Evolutionary conservation across 306 rosid genomes (phyloP).

Genomic region (Gastrolobium villosum): DNA sequence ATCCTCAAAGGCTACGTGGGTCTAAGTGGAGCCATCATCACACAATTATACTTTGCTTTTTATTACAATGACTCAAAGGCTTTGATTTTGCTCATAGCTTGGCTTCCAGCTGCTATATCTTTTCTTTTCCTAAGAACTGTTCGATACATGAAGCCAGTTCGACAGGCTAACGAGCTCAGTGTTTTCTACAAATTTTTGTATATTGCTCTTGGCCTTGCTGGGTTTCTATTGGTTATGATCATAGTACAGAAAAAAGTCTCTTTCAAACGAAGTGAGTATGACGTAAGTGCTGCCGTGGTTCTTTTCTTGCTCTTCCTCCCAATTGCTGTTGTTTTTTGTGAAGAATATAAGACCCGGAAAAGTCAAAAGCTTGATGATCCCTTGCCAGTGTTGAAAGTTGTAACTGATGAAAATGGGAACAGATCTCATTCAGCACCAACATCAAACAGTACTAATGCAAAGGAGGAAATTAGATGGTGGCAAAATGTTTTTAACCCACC

Average conservation of each 20-base stretch:
- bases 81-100: constrained; percentile 67
- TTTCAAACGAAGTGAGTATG: constrained; percentile 60
- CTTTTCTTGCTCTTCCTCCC: constrained; percentile 72
- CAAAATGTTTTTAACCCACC: constrained; percentile 60
- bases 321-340: constrained; percentile 56
- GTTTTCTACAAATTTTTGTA: constrained; percentile 74
- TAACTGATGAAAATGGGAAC: background rate
- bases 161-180: constrained; percentile 54
- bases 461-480: constrained; percentile 55
- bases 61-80: constrained; percentile 62
- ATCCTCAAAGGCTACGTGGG: constrained; percentile 76
- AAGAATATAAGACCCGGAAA: constrained; percentile 52
- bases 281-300: constrained; percentile 57
- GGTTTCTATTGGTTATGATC: constrained; percentile 67
- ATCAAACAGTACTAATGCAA: background rate
- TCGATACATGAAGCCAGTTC: constrained; percentile 56
- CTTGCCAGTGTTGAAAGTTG: constrained; percentile 39
- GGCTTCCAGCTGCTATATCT: constrained; percentile 80
- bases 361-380: constrained; percentile 39
- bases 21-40: constrained; percentile 77
- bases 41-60: constrained; percentile 70
- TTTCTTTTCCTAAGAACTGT: constrained; percentile 63
- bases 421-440: background rate
- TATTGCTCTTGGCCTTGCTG: constrained; percentile 68
- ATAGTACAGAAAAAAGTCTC: constrained; percentile 51